Conservation (phyloP, 2,329 filamentous ascomycete species). For the Karstenula rhodostoma region DNA sequence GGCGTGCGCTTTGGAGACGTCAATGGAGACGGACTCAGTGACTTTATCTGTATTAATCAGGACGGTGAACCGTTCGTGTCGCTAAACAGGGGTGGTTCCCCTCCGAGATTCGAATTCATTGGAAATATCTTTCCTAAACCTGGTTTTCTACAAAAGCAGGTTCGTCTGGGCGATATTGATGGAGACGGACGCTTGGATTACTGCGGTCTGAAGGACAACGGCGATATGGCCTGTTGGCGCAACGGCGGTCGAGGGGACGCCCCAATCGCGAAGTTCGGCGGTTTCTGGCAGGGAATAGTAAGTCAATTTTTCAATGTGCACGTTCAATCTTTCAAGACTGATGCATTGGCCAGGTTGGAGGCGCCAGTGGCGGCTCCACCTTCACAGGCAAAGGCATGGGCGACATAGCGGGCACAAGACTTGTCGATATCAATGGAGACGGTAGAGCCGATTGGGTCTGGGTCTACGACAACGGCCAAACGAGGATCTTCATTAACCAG, state of each 20-base stretch:
- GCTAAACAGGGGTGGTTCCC: slow-evolving; percentile 30
- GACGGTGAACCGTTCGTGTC: slow-evolving; percentile 6
- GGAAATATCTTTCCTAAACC: slow-evolving; percentile 24
- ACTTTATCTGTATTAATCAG: neutral
- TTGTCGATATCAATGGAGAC: slow-evolving; percentile 37
- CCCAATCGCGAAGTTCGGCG: neutral
- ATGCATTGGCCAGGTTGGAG: too few species aligned
- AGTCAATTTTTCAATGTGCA: too few species aligned
- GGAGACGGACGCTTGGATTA: slow-evolving; percentile 45
- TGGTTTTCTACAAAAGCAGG: slow-evolving; percentile 13
- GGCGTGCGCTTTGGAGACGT: neutral
- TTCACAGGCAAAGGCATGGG: too few species aligned
- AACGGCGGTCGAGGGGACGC: slow-evolving; percentile 40
- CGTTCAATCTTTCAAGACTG: neutral
- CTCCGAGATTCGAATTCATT: slow-evolving; percentile 29
- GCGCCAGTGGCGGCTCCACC: too few species aligned
- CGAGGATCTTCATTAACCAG: slow-evolving; percentile 25
- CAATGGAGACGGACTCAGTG: neutral
- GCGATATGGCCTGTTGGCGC: slow-evolving; percentile 41
- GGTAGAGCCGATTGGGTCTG: slow-evolving; percentile 27
- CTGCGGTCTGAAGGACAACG: neutral
- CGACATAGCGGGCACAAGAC: neutral
- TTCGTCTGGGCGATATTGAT: slow-evolving; percentile 45
- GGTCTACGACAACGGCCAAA: slow-evolving; percentile 16
- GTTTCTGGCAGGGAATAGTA: neutral